Evolutionary conservation across 2,329 filamentous ascomycete species (phyloP), one percentile per base, ranked within the genome.

Genomic region (Didymella pomorum): DNA sequence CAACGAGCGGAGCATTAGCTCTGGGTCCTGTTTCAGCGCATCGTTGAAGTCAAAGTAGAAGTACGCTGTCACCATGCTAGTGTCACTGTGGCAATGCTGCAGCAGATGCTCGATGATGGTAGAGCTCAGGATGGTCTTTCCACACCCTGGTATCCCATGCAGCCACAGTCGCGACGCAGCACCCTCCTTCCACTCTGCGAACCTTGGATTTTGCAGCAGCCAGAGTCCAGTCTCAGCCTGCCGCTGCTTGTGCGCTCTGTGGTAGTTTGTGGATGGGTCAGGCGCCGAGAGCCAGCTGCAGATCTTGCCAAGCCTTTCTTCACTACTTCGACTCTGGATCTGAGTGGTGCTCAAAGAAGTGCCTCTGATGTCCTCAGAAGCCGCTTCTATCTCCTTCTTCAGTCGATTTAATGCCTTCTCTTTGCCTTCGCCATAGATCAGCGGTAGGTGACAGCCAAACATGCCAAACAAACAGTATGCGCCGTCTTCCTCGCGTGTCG

Each of bases 121-220:
- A 6, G 74, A 79, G 56, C 72, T 75, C 0, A 80, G 68, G 51
- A 80, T 66, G 0, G 77, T 80, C 60, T 81, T 81, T 11, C 79
- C 78, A 47, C 78, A 80, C 35, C 79, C 79, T 18, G 76, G 70
- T 21, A 78, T 79, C 1, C 79, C 76, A 61, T 78, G 54, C 6
- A 80, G 69, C 77, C 76, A 81, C 0, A 80, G 56, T 52, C 69
- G 68, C 6, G 73, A 77, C 12, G 65, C 65, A 16, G 48, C 28
- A 14, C 46, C 41, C 1, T 29, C 60, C 55, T 72, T 78, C 79
- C 77, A 80, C 12, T 43, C 42, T 0, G 12, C 14, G 53, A 75
- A 79, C 4, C 53, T 18, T 23, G 33, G 57, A 6, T 60, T 28
- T n/a, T 72, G 16, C 6, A 79, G 62, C 9, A 80, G 57, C 77